phyloP scores from a whole-genome alignment of 108 stramenopile species.

The Fragilariopsis cylindrus region DNA sequence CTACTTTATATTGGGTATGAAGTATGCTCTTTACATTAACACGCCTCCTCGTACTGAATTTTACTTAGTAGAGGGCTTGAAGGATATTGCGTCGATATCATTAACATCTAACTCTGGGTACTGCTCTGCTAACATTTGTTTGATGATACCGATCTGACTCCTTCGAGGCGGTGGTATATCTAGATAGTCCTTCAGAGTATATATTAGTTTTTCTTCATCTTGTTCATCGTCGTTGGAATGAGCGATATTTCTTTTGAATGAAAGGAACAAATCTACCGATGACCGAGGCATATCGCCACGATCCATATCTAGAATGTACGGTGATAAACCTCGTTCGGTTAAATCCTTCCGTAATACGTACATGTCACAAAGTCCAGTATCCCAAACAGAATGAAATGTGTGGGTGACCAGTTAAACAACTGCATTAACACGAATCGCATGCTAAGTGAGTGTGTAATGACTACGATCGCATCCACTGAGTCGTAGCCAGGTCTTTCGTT shows the following conservation, averaged over 20 bases:
- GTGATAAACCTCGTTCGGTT: conserved; percentile 29
- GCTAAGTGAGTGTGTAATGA: conserved; percentile 52
- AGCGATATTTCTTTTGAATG: not conserved
- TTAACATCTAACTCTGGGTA: conserved; percentile 25
- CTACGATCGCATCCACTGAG: conserved; percentile 40
- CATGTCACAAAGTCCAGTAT: conserved; percentile 40
- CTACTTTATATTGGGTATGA: no score
- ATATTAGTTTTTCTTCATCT: conserved; percentile 8
- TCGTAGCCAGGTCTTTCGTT: conserved; percentile 39
- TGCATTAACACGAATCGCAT: conserved; percentile 52
- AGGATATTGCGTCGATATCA: not conserved
- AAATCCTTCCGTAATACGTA: conserved; percentile 44
- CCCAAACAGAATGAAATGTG: conserved; percentile 53
- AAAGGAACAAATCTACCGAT: conserved; percentile 27
- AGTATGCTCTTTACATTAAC: no score
- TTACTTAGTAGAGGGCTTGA: no score
- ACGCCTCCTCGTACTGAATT: no score
- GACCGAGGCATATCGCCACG: conserved; percentile 35
- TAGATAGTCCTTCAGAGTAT: conserved; percentile 37
- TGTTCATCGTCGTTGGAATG: not conserved
- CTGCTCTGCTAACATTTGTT: conserved; percentile 33
- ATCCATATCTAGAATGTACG: conserved; percentile 38
- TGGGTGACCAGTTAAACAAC: conserved; percentile 34
- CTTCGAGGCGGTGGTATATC: conserved; percentile 42
- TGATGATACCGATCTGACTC: conserved; percentile 26